A percentile compares a stretch with the other conserved stretches of the same genome.
Conservation (phyloP, 345 rosid genomes). For the Excoecaria agallocha region DNA sequence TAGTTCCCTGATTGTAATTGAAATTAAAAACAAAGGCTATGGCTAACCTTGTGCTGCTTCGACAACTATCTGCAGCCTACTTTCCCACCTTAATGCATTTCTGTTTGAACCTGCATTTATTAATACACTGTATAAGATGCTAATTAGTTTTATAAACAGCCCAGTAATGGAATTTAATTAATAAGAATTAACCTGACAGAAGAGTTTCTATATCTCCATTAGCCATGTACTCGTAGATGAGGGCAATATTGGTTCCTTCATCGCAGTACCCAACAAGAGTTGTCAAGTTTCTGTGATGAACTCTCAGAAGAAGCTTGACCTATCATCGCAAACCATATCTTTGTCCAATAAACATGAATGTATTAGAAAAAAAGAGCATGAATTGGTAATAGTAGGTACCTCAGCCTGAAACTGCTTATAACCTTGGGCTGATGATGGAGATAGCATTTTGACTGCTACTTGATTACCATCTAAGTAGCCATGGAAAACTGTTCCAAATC, state of each 20-base stretch:
- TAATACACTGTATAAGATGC: no score
- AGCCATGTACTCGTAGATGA: conserved; percentile 20
- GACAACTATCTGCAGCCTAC: conserved; percentile 17
- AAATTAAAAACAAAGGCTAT: not conserved
- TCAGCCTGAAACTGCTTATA: conserved; percentile 55
- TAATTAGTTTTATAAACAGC: not conserved
- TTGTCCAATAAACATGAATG: not conserved
- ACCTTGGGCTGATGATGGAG: conserved; percentile 58
- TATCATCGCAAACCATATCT: not conserved
- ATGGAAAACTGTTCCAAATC: conserved; percentile 50
- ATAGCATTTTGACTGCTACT: conserved; percentile 58
- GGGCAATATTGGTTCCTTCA: conserved; percentile 2
- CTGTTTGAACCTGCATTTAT: conserved; percentile 3
- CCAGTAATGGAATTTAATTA: no score
- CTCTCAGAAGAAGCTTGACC: conserved; percentile 12
- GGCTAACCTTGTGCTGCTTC: conserved; percentile 24
- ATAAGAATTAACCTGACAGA: not conserved
- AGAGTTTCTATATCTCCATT: conserved; percentile 14
- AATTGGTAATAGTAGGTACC: conserved; percentile 23
- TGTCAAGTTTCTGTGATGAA: conserved; percentile 19
- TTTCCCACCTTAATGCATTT: conserved; percentile 11
- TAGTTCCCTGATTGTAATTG: not conserved
- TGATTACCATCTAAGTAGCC: conserved; percentile 53
- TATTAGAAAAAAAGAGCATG: not conserved
- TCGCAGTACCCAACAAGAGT: conserved; percentile 11